Percentiles rank a stretch among this genome's conserved stretches.
phyloP scores from a whole-genome alignment of 495 filamentous ascomycete genomes.

The Aspergillus carlsbadensis region DNA sequence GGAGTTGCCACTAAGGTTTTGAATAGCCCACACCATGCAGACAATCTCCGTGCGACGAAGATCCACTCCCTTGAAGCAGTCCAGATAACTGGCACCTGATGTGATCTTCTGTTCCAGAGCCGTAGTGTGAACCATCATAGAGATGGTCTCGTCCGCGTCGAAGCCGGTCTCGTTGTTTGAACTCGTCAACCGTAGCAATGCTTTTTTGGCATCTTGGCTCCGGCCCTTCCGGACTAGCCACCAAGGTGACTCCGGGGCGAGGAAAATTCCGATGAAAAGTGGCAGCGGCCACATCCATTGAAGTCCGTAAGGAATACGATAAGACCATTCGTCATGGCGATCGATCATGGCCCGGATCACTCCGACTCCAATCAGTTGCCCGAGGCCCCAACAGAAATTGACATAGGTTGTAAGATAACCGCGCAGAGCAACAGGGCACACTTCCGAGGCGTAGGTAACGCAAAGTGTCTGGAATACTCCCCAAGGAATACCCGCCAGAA shows the following conservation, averaged over 20 bases:
- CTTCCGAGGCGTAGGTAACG: constrained; percentile 79
- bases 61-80: constrained; percentile 76
- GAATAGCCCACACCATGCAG: constrained; percentile 80
- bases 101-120: constrained; percentile 71
- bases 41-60: constrained; percentile 75
- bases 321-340: constrained; percentile 61
- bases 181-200: constrained; percentile 66
- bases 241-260: constrained; percentile 79
- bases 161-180: constrained; percentile 56
- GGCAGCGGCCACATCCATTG: constrained; percentile 89
- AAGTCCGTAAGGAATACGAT: constrained; percentile 67
- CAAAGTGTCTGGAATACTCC: constrained; percentile 80
- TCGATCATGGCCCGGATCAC: constrained; percentile 66
- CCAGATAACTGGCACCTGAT: constrained; percentile 64
- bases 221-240: constrained; percentile 75
- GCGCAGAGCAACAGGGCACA: constrained; percentile 69
- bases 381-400: constrained; percentile 80
- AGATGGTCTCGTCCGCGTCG: constrained; percentile 70
- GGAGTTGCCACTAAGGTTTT: constrained; percentile 74
- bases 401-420: constrained; percentile 77
- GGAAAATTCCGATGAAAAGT: constrained; percentile 65
- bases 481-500: constrained; percentile 77
- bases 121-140: constrained; percentile 84
- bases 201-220: constrained; percentile 64
- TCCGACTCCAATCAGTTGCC: constrained; percentile 72